phyloP scores from a whole-genome alignment of 225 moss, liverwort and hornwort species.

The Polytrichum formosum region DNA sequence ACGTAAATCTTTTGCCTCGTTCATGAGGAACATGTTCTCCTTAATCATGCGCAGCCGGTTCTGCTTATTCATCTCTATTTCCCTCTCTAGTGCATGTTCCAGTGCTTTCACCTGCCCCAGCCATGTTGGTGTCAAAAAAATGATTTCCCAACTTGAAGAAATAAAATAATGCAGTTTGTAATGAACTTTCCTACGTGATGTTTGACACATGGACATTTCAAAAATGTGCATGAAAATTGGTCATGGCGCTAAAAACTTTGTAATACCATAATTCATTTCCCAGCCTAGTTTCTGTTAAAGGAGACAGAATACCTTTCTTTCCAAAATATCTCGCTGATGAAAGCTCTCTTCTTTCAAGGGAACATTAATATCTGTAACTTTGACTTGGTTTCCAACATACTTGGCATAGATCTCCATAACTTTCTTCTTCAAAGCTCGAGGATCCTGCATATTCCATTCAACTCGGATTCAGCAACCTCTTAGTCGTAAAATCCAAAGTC shows the following conservation, averaged over 20 bases:
- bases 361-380: conserved; percentile 32
- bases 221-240: no score
- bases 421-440: conserved; percentile 52
- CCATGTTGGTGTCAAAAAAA: background rate
- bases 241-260: background rate
- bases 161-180: background rate
- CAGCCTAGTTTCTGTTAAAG: background rate
- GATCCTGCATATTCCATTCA: conserved; percentile 35
- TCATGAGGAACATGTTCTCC: conserved; percentile 63
- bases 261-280: background rate
- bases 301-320: conserved; percentile 47
- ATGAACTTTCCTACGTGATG: no score
- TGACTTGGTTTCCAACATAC: conserved; percentile 72
- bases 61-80: conserved; percentile 55
- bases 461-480: background rate
- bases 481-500: background rate
- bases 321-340: conserved; percentile 62
- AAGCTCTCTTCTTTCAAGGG: conserved; percentile 52
- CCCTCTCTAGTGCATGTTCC: conserved; percentile 51
- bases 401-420: conserved; percentile 62
- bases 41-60: conserved; percentile 63
- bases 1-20: conserved; percentile 51
- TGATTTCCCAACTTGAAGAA: background rate
- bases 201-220: background rate
- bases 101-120: conserved; percentile 59